These are phyloP conservation scores for Coniochaeta sp. DNA, from an alignment of 2,329 filamentous ascomycete genomes.

Conservation along the genomic window DNA sequence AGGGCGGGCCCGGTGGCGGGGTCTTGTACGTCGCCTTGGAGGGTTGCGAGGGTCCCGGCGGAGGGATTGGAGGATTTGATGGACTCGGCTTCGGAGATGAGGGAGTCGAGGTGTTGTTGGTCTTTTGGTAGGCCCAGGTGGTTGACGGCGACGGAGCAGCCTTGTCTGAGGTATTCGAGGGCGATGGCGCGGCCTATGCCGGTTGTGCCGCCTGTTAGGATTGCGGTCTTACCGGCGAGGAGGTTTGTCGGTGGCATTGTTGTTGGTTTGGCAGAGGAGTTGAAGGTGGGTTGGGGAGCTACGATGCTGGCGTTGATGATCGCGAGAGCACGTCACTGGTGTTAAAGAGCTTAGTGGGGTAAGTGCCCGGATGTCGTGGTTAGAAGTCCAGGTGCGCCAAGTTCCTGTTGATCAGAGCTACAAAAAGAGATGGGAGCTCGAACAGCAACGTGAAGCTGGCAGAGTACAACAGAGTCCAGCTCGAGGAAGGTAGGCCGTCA, in stretches of 20 bases:
- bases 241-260: slow-evolving; percentile 43
- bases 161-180: slow-evolving; percentile 70
- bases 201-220: slow-evolving; percentile 80
- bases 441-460: too few species aligned
- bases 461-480: too few species aligned
- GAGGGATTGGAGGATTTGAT: slow-evolving; percentile 35
- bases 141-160: slow-evolving; percentile 73
- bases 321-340: too few species aligned
- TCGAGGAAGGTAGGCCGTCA: background rate
- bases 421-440: too few species aligned
- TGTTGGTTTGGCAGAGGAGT: background rate
- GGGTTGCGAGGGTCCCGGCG: slow-evolving; percentile 53
- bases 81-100: slow-evolving; percentile 42
- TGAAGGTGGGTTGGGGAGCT: too few species aligned
- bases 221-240: slow-evolving; percentile 68
- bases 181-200: slow-evolving; percentile 84
- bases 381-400: too few species aligned
- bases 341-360: too few species aligned
- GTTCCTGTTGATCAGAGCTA: too few species aligned
- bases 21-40: slow-evolving; percentile 71
- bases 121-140: slow-evolving; percentile 59
- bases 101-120: slow-evolving; percentile 41
- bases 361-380: too few species aligned
- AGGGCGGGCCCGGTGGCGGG: slow-evolving; percentile 64
- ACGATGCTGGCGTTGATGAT: too few species aligned